Evolutionary conservation across 2,329 filamentous ascomycete genomes (phyloP).

Genomic region (Pseudocercospora crystallina): DNA sequence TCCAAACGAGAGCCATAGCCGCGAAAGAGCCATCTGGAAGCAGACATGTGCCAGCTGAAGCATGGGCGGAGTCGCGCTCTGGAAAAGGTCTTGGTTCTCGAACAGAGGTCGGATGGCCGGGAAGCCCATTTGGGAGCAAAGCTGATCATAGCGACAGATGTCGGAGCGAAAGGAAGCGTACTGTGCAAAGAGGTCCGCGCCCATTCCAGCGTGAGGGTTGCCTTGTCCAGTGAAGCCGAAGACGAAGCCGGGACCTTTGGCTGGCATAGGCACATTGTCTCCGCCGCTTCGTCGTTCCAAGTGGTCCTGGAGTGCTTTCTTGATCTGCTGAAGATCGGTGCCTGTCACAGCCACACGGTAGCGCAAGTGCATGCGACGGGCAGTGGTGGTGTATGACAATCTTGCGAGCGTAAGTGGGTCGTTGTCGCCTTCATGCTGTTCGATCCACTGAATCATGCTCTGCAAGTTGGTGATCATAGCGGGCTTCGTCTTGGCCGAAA

Average conservation of each 20-base stretch:
- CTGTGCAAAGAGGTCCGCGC: conserved; percentile 33
- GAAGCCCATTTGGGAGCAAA: conserved; percentile 32
- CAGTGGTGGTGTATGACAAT: conserved; percentile 30
- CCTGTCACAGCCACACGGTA: conserved; percentile 16
- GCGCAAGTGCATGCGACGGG: conserved; percentile 27
- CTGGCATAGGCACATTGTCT: conserved; percentile 4
- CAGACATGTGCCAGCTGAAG: conserved; percentile 42
- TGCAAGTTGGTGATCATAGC: conserved; percentile 54
- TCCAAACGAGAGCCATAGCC: conserved; percentile 30
- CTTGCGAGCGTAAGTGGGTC: conserved; percentile 1
- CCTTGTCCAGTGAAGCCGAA: conserved; percentile 45
- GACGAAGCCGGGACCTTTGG: conserved; percentile 27
- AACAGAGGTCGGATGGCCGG: conserved; percentile 31
- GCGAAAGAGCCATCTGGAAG: conserved; percentile 43
- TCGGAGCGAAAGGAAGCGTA: conserved; percentile 31
- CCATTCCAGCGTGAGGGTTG: conserved; percentile 28
- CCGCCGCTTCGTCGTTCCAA: neutral
- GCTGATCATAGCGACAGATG: conserved; percentile 32
- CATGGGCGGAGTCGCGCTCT: conserved; percentile 12
- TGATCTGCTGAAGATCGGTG: conserved; percentile 3
- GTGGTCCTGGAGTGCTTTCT: conserved; percentile 1
- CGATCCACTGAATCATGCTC: conserved; percentile 9
- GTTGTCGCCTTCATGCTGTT: neutral
- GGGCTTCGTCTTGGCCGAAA: conserved; percentile 56
- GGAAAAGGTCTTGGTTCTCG: conserved; percentile 12